Evolutionary conservation across 257 asterid species (phyloP).

Genomic region (Jacaranda copaia): DNA sequence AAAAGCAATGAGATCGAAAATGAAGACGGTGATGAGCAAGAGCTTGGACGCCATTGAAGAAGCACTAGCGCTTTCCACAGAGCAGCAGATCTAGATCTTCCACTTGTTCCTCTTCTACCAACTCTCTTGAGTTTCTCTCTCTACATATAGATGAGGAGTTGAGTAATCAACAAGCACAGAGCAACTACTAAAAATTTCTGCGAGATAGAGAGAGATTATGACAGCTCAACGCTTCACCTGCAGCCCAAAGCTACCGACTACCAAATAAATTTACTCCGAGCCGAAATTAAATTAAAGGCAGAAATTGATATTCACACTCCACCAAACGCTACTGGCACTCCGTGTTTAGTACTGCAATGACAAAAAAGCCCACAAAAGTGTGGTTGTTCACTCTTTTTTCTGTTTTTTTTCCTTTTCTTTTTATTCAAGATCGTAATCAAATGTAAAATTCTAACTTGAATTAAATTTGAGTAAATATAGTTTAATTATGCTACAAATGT

Average conservation of each 20-base stretch:
- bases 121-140: slow-evolving; percentile 41
- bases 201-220: slow-evolving; percentile 7
- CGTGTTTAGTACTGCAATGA: background rate
- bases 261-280: slow-evolving; percentile 11
- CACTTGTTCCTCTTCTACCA: background rate
- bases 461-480: no score
- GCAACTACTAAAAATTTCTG: slow-evolving; percentile 14
- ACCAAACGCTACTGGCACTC: slow-evolving; percentile 31
- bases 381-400: no score
- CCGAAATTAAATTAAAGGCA: background rate
- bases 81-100: slow-evolving; percentile 47
- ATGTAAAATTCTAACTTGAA: no score
- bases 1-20: slow-evolving; percentile 81
- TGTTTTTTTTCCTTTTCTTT: no score
- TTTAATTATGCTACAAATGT: no score
- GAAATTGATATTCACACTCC: slow-evolving; percentile 7
- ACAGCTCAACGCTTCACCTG: slow-evolving; percentile 46
- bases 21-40: slow-evolving; percentile 54
- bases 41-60: slow-evolving; percentile 81
- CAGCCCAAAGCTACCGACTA: slow-evolving; percentile 27
- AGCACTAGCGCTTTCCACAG: background rate
- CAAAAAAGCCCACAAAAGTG: background rate
- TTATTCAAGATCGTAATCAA: no score
- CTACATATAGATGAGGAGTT: slow-evolving; percentile 42
- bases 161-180: slow-evolving; percentile 45